Percentiles rank a stretch among this genome's conserved stretches.
Conservation (phyloP, 805 yeast species). For the Saccharomycopsis babjevae region DNA sequence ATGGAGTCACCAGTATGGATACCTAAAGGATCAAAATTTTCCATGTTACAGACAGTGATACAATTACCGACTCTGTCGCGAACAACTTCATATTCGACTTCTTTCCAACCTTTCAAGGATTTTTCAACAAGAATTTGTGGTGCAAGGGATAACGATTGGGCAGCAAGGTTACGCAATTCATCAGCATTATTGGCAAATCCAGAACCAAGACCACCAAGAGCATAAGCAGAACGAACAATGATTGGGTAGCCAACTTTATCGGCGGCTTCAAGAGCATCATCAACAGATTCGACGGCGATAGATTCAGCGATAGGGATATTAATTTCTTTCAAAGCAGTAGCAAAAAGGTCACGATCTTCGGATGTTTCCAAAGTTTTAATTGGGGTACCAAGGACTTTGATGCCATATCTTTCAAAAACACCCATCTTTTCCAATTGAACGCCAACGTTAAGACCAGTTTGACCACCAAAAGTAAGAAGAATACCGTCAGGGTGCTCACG, state of each 20-base stretch:
- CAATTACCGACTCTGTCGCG: slow-evolving; percentile 95
- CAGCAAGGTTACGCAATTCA: slow-evolving; percentile 78
- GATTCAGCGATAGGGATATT: slow-evolving; percentile 95
- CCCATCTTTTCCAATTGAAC: slow-evolving; percentile 93
- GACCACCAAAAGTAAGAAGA: slow-evolving; percentile 95
- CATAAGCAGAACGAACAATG: slow-evolving; percentile 94
- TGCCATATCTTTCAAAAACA: slow-evolving; percentile 77
- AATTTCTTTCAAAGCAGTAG: slow-evolving; percentile 90
- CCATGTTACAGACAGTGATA: slow-evolving; percentile 98
- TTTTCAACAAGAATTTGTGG: slow-evolving; percentile 96
- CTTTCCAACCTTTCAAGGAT: slow-evolving; percentile 98
- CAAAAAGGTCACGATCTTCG: slow-evolving; percentile 94
- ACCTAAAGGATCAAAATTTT: slow-evolving; percentile 96
- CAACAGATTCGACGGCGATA: slow-evolving; percentile 87
- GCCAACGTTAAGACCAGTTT: slow-evolving; percentile 94
- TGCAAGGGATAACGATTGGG: slow-evolving; percentile 80
- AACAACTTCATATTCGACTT: slow-evolving; percentile 96
- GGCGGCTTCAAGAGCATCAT: slow-evolving; percentile 90
- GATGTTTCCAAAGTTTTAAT: slow-evolving; percentile 91
- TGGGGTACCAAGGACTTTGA: slow-evolving; percentile 96
- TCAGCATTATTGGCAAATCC: slow-evolving; percentile 83
- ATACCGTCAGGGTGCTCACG: slow-evolving; percentile 96
- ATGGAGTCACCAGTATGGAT: slow-evolving; percentile 98
- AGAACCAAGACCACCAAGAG: slow-evolving; percentile 95
- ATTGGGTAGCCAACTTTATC: slow-evolving; percentile 84